Base-by-base conservation (phyloP, 345 rosid species). In the Syzygium aqueum region DNA sequence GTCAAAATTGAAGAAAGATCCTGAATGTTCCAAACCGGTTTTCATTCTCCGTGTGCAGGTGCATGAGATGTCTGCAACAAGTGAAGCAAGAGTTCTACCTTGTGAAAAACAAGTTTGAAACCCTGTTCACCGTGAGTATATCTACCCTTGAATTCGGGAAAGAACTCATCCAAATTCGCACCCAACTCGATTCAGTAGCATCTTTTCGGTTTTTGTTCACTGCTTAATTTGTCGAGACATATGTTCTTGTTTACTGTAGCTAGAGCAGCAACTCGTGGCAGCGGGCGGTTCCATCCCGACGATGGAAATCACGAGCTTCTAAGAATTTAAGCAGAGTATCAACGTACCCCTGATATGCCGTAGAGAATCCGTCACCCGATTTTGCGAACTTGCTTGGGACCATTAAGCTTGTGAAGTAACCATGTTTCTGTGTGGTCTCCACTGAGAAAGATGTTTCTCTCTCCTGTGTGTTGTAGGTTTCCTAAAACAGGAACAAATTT, bases 231-330 rank as follows among this genome's bases (percentile, higher is more conserved):
- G 40, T 17, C 10, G 9, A 77, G 53, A n/a, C 57, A 61, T 73
- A 51, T 23, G 85, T 86, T 25, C 46, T 53, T 77, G 27, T 49
- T 82, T 2, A 43, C 84, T 88, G 91, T 94, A 97, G 99, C 87
- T 96, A 92, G 99, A 97, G 95, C 97, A 94, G 85, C 98, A 95
- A 89, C 92, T 97, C 86, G 92, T 94, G 90, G 95, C 98, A 7
- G 95, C 95, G 54, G 99, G 99, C 56, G 97, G 98, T 88, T 90
- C 96, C 54, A 88, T 94, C 90, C 97, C 98, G 5, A 78, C 83
- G 53, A 88, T 87, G 85, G 97, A 96, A 67, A 61, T 92, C 80
- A 89, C 53, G n/a, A 37, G 91, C 67, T 95, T 92, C 88, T 95
- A 90, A 87, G 22, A 13, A 4, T 33, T 73, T 73, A 73, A 6